Evolutionary conservation across 768 basidiomycete genomes (phyloP).

Genomic region (Sarcomyxa edulis): DNA sequence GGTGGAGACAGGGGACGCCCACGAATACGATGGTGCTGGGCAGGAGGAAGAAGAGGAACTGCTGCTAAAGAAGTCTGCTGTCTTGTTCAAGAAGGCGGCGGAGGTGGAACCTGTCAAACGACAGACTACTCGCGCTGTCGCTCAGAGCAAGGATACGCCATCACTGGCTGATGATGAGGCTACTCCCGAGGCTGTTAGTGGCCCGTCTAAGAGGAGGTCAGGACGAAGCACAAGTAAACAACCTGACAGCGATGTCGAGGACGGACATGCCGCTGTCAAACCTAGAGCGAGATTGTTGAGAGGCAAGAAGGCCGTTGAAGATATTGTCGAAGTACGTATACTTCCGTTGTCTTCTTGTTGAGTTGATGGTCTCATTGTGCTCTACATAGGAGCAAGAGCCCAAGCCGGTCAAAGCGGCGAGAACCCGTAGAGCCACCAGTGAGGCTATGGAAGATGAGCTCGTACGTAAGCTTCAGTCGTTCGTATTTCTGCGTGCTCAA

Average conservation of each 20-base stretch:
- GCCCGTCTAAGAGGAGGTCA: neutral
- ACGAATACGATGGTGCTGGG: neutral
- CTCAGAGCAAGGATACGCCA: slow-evolving; percentile 6
- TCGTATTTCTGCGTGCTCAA: no score
- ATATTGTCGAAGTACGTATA: neutral
- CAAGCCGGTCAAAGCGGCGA: no score
- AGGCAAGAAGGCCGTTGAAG: neutral
- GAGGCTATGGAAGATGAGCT: slow-evolving; percentile 3
- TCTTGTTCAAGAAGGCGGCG: neutral
- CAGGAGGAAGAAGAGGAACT: neutral
- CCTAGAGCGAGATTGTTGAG: neutral
- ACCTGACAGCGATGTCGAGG: neutral
- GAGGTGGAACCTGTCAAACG: slow-evolving; percentile 1
- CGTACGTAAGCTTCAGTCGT: no score
- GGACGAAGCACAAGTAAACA: neutral
- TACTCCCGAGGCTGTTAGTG: neutral
- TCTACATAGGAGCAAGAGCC: no score
- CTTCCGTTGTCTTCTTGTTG: no score
- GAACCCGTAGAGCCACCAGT: neutral
- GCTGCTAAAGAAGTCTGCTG: neutral
- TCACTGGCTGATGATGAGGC: slow-evolving; percentile 7
- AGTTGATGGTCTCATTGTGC: no score
- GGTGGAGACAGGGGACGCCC: neutral
- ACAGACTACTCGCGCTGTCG: neutral
- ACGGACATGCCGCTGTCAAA: slow-evolving; percentile 1